Conservation (phyloP, 176 grass and related monocot species). For the Dendrocalamus sinicus region DNA sequence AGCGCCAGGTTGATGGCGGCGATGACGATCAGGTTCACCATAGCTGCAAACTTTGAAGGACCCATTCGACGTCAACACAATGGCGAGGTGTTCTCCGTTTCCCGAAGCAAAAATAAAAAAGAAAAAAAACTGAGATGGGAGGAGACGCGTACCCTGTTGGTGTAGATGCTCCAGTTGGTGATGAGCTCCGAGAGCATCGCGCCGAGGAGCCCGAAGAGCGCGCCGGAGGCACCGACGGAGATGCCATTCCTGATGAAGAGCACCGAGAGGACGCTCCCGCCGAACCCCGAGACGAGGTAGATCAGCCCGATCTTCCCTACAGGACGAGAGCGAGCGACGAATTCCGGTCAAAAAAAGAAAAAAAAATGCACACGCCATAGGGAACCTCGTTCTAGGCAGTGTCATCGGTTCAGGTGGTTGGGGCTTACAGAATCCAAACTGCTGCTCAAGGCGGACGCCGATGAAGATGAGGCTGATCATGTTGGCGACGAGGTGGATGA, state of each 20-base stretch:
- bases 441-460: conserved; percentile 82
- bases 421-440: conserved; percentile 89
- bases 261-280: conserved; percentile 79
- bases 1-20: conserved; percentile 73
- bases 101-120: not conserved
- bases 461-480: conserved; percentile 85
- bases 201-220: conserved; percentile 88
- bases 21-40: conserved; percentile 76
- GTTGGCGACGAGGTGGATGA: conserved; percentile 81
- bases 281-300: conserved; percentile 84
- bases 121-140: too few relatives aligned
- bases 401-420: not conserved
- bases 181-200: conserved; percentile 85
- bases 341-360: conserved; percentile 11
- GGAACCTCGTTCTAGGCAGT: not conserved
- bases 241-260: conserved; percentile 78
- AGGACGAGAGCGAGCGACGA: conserved; percentile 6
- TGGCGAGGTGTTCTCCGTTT: not conserved
- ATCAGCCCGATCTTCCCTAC: conserved; percentile 71
- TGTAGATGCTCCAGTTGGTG: conserved; percentile 87
- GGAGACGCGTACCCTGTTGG: conserved; percentile 57
- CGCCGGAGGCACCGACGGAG: conserved; percentile 83
- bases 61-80: not conserved
- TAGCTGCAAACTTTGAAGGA: conserved; percentile 49
- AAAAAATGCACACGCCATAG: not conserved